Evolutionary conservation across 805 yeast species (phyloP).

Genomic region (Saccharomycopsis babjevae): DNA sequence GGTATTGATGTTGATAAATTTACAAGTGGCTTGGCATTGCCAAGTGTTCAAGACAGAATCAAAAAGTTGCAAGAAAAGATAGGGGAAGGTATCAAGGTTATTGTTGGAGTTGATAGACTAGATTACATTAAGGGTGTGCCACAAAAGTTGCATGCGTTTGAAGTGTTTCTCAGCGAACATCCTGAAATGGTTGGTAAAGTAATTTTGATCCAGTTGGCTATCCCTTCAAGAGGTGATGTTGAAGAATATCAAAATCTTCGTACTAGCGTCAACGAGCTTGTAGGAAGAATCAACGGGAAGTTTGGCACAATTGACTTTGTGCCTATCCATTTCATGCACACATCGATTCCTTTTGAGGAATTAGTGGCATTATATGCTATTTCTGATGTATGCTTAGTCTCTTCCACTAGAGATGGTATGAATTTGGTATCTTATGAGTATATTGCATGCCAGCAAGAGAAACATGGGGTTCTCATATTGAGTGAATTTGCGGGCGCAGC

Average conservation of each 20-base stretch:
- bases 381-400: constrained; percentile 84
- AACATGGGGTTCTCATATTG: constrained; percentile 76
- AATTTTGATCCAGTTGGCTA: constrained; percentile 91
- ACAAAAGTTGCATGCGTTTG: constrained; percentile 92
- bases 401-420: constrained; percentile 98
- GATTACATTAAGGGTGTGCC: constrained; percentile 98
- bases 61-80: constrained; percentile 47
- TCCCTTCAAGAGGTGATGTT: constrained; percentile 95
- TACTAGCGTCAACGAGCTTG: constrained; percentile 90
- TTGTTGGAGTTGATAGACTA: constrained; percentile 93
- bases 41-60: constrained; percentile 56
- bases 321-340: constrained; percentile 95
- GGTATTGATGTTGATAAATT: constrained; percentile 95
- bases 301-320: constrained; percentile 96
- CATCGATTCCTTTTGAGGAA: constrained; percentile 82
- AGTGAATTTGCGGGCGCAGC: constrained; percentile 99
- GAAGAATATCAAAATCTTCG: constrained; percentile 93
- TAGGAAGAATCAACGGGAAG: constrained; percentile 91
- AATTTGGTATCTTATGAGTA: constrained; percentile 93
- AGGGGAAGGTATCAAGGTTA: constrained; percentile 68
- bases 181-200: constrained; percentile 99
- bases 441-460: constrained; percentile 85
- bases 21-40: constrained; percentile 60
- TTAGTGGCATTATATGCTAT: constrained; percentile 77
- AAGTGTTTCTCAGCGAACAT: constrained; percentile 80